phyloP scores from a whole-genome alignment of 2,329 filamentous ascomycete genomes.

The Fusarium drepaniforme region DNA sequence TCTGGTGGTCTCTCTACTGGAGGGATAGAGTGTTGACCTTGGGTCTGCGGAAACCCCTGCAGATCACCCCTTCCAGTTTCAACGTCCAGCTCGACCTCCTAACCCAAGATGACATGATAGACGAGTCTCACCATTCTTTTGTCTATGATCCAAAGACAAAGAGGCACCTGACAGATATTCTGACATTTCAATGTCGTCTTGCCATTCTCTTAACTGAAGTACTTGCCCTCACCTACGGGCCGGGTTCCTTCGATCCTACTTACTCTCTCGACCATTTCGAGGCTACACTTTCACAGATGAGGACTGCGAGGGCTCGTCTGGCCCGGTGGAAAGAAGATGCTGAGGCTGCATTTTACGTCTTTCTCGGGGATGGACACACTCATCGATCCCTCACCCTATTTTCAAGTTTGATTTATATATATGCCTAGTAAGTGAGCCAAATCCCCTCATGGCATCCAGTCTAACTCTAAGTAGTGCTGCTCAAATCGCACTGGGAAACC shows the following conservation, averaged over 20 bases:
- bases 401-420: constrained; percentile 29
- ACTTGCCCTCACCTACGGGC: constrained; percentile 3
- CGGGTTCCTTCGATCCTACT: not conserved
- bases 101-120: not conserved
- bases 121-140: not conserved
- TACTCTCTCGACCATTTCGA: constrained; percentile 14
- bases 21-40: constrained; percentile 9
- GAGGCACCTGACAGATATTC: not conserved
- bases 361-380: not conserved
- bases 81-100: constrained; percentile 3
- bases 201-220: constrained; percentile 1
- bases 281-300: not conserved
- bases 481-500: constrained; percentile 24
- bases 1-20: constrained; percentile 30
- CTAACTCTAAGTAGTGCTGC: constrained; percentile 1
- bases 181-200: constrained; percentile 5
- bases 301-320: not conserved
- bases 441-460: accelerated
- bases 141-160: constrained; percentile 10
- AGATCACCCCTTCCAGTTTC: constrained; percentile 11
- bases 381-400: constrained; percentile 20
- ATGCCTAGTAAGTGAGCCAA: constrained; percentile 11
- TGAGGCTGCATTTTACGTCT: constrained; percentile 1
- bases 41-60: constrained; percentile 6
- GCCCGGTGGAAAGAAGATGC: constrained; percentile 7